Base-by-base conservation (phyloP, 192 early-diverging fungal genomes). In the Rhizophagus prolifer region DNA sequence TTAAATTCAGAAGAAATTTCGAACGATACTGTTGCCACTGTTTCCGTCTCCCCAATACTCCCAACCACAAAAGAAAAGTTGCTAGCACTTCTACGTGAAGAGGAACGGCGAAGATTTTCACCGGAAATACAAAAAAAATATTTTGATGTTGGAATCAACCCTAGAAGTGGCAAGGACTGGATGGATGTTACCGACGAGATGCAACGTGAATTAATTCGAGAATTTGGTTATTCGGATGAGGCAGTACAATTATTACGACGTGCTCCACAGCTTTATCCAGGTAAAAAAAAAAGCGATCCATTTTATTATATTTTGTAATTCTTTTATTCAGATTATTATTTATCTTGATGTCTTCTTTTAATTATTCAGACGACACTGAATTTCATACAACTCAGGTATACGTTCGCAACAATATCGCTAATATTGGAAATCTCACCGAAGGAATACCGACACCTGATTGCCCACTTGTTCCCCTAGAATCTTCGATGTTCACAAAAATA, bases 151-250 rank as follows among this genome's bases (percentile, higher is more conserved):
- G 70, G 70, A 13, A 72, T 0, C 0, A 50, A 72, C 30, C 70
- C 70, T 19, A 41, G 58, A 60, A 3, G 12, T 73, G 71, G 71
- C 31, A 73, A 34, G 31, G 71, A 73, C 38, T 73, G 71, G 71
- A 73, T 73, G 71, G 71, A 73, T 73, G 71, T 73, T 36, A 73
- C 71, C 23, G 71, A 73, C 36, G 30, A 60, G 31, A 73, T 73
- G 71, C 58, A 73, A 58, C 58, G 23, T 73, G 31, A 73, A 34
- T 73, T 73, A 28, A 58, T 73, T 36, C 31, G 58, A 73, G 58
- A 73, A 31, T 73, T 36, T 34, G 71, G 71, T 2, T 73, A 73
- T 34, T 73, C 71, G n/a, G 71, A 73, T 73, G 71, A 73, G 58
- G 71, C 71, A 25, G 71, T 73, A 54, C 71, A 73, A 73, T 38